Percentiles rank a stretch among this genome's conserved stretches.
Evolutionary conservation across 768 basidiomycete species (phyloP).

Genomic region (Naganishia antarctica): DNA sequence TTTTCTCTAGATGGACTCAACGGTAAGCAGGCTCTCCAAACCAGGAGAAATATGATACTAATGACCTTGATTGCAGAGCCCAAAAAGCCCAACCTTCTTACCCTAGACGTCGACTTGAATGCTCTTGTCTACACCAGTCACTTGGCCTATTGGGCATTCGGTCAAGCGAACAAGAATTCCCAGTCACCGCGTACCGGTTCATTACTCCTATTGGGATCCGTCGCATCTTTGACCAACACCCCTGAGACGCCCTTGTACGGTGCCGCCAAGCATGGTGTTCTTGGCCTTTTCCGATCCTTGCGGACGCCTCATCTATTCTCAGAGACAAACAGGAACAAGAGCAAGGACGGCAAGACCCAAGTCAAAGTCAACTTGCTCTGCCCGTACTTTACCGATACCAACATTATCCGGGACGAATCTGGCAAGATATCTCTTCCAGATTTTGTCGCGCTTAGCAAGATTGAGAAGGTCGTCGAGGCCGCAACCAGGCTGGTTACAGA

Average conservation of each 20-base stretch:
- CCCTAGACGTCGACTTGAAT: slow-evolving; percentile 27
- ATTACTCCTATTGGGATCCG: slow-evolving; percentile 26
- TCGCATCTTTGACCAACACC: slow-evolving; percentile 21
- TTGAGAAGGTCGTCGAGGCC: slow-evolving; percentile 25
- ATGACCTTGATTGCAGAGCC: slow-evolving; percentile 8
- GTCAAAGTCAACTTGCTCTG: slow-evolving; percentile 25
- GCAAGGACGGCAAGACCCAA: slow-evolving; percentile 9
- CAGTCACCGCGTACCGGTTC: slow-evolving; percentile 19
- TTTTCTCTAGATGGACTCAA: slow-evolving; percentile 10
- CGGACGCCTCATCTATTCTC: slow-evolving; percentile 18
- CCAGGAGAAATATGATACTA: neutral
- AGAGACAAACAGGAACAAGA: slow-evolving; percentile 6
- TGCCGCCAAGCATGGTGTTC: slow-evolving; percentile 27
- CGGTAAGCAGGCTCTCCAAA: neutral
- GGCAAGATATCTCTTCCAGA: slow-evolving; percentile 9
- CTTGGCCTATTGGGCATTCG: slow-evolving; percentile 27
- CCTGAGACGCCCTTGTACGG: slow-evolving; percentile 26
- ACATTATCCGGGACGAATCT: slow-evolving; percentile 15
- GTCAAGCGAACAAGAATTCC: slow-evolving; percentile 3
- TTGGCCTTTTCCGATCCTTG: slow-evolving; percentile 27
- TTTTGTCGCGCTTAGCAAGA: slow-evolving; percentile 20
- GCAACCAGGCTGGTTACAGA: slow-evolving; percentile 25
- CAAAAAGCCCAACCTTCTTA: slow-evolving; percentile 23
- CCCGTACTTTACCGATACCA: slow-evolving; percentile 27
- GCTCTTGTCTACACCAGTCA: slow-evolving; percentile 26